Base-by-base conservation (phyloP, 345 rosid genomes). In the Populus simonii region DNA sequence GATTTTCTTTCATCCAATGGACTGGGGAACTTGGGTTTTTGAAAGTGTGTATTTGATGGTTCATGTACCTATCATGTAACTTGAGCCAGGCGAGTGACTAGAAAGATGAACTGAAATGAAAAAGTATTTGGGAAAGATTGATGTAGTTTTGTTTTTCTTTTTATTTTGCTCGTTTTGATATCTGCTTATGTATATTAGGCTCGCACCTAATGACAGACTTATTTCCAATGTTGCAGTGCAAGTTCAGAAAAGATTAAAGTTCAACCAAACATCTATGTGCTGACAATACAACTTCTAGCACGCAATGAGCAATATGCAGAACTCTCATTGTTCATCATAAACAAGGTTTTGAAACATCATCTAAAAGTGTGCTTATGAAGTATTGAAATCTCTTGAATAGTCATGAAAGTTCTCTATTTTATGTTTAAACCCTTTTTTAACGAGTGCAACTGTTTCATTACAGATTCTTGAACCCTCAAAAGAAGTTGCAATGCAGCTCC, bases 391-490 rank as follows among this genome's bases (percentile, higher is more conserved):
- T 57, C 51, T 23, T 69, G 53, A 9, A 59, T 59, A 74, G 35
- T 39, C 22, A 18, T 66, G 66, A 71, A 57, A 31, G 23, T 39
- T 47, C 23, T 9, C 0, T 72, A 25, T 68, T 39, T n/a, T 27
- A 53, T 36, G 9, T 43, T 55, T 61, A 6, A 41, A 35, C 45
- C 47, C 73, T 55, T 73, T 61, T 70, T 68, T 41, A 77, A 59
- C 39, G 43, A 11, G 59, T 72, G 31, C 59, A 67, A 31, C 36
- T 81, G 55, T 82, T 80, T 71, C 57, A 35, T 23, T 83, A 66
- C 87, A 96, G 99, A 89, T 94, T 85, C 85, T 96, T 29, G 98
- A 94, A 79, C 98, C 97, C 51, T 96, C 99, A 17, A 96, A 92
- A 84, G 97, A 96, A 85, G 98, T 94, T 33, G 98, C 99, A 57